phyloP scores from a whole-genome alignment of 2,329 filamentous ascomycete genomes.

The Graphiopsis chlorocephala region DNA sequence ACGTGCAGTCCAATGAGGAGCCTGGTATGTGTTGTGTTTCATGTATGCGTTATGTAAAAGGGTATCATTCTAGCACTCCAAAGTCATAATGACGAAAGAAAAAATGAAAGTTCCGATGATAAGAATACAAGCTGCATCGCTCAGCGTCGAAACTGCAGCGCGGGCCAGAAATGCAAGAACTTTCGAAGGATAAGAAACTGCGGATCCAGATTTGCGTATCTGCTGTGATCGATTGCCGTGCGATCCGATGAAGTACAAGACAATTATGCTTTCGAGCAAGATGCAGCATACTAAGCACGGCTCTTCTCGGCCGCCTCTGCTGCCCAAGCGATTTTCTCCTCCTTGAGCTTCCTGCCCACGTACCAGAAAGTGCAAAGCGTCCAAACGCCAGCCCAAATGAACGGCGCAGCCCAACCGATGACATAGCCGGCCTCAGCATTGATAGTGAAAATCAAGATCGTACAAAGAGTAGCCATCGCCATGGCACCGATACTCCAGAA shows the following conservation, averaged over 20 bases:
- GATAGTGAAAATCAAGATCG: slow-evolving; percentile 48
- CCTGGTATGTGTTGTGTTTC: background rate
- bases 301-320: slow-evolving; percentile 33
- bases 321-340: slow-evolving; percentile 36
- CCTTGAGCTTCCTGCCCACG: slow-evolving; percentile 39
- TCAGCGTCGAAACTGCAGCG: background rate
- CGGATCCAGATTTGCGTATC: background rate
- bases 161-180: background rate
- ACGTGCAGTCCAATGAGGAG: background rate
- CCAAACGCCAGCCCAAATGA: slow-evolving; percentile 51
- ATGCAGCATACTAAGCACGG: background rate
- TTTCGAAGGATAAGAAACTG: background rate
- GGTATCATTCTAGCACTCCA: slow-evolving; percentile 3
- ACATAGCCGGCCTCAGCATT: slow-evolving; percentile 48
- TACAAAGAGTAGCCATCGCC: slow-evolving; percentile 40
- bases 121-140: background rate
- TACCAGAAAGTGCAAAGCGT: slow-evolving; percentile 45
- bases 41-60: slow-evolving; percentile 5
- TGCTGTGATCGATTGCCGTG: background rate
- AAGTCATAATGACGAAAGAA: background rate
- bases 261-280: background rate
- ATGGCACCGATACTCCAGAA: slow-evolving; percentile 53
- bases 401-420: slow-evolving; percentile 50
- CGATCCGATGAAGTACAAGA: background rate
- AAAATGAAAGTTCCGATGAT: background rate